phyloP scores from a whole-genome alignment of 2,329 filamentous ascomycete species.

The Stachybotrys chlorohalonatus region DNA sequence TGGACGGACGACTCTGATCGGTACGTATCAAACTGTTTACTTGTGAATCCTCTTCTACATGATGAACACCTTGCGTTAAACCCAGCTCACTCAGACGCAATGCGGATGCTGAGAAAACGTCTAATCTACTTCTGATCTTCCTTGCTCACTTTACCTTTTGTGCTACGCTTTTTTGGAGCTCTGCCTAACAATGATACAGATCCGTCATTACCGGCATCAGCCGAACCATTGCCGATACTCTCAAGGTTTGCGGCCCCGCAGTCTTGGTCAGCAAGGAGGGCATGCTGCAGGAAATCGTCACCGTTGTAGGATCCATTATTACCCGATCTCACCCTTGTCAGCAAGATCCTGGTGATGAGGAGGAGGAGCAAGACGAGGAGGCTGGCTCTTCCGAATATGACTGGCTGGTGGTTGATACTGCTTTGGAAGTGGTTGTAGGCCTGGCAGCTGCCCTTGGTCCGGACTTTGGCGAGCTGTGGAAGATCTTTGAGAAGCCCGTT shows the following conservation, averaged over 20 bases:
- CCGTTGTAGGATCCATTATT: constrained; percentile 68
- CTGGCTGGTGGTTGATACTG: constrained; percentile 93
- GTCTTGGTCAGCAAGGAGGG: constrained; percentile 62
- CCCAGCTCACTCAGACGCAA: constrained; percentile 99
- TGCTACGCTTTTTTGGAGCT: constrained; percentile 8
- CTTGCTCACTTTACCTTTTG: constrained; percentile 11
- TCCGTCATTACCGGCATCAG: constrained; percentile 91
- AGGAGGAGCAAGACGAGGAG: constrained; percentile 64
- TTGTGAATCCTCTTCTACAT: constrained; percentile 29
- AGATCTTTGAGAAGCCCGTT: constrained; percentile 88
- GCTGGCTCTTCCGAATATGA: constrained; percentile 87
- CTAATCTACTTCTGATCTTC: constrained; percentile 29
- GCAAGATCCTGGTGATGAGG: constrained; percentile 75
- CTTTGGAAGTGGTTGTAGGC: constrained; percentile 80
- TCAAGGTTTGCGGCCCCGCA: constrained; percentile 84
- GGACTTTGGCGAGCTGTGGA: constrained; percentile 82
- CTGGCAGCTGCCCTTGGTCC: constrained; percentile 73
- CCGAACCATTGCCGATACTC: constrained; percentile 79
- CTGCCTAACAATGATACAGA: constrained; percentile 44
- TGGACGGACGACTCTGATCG: constrained; percentile 90
- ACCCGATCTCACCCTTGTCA: constrained; percentile 90
- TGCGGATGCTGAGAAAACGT: constrained; percentile 84
- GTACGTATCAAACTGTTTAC: constrained; percentile 49
- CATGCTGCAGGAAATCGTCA: constrained; percentile 66
- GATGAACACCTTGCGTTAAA: constrained; percentile 91